Conservation (phyloP, 129 eudicot species). For the Centaurea solstitialis region DNA sequence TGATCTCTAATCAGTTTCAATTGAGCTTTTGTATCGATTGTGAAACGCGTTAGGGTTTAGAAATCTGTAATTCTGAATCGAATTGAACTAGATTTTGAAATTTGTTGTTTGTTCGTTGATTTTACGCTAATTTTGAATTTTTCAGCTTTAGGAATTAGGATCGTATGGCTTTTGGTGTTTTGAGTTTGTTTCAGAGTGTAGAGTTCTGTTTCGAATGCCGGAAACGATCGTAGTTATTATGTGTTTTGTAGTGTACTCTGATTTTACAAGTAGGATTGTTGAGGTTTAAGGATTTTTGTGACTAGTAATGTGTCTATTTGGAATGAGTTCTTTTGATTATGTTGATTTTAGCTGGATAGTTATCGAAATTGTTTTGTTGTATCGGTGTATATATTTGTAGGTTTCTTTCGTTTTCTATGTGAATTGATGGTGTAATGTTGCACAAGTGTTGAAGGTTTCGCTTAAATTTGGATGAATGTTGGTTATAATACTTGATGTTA, state of each 20-base stretch:
- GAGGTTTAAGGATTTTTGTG: not conserved
- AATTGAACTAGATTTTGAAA: not conserved
- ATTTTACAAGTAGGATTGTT: not conserved
- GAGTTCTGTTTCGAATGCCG: not conserved
- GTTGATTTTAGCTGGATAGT: not conserved
- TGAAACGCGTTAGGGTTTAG: slow-evolving; percentile 3
- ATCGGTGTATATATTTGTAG: not conserved
- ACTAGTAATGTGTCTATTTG: not conserved
- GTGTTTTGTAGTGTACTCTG: not conserved
- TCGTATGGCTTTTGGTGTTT: not conserved
- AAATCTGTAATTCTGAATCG: not conserved
- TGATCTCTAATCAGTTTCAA: not conserved
- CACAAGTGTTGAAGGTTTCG: slow-evolving; percentile 7
- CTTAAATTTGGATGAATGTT: not conserved
- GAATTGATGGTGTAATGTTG: not conserved
- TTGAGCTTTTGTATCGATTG: not conserved
- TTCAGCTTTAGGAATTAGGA: not conserved
- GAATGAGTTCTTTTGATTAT: not conserved
- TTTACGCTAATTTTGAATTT: slow-evolving; percentile 6
- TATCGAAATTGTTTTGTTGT: not conserved
- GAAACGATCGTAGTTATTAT: not conserved
- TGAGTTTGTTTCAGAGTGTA: not conserved
- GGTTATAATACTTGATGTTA: not conserved
- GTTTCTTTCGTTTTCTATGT: not conserved
- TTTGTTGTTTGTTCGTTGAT: not conserved